phyloP scores from a whole-genome alignment of 768 basidiomycete species.

The Crepidotus variabilis region DNA sequence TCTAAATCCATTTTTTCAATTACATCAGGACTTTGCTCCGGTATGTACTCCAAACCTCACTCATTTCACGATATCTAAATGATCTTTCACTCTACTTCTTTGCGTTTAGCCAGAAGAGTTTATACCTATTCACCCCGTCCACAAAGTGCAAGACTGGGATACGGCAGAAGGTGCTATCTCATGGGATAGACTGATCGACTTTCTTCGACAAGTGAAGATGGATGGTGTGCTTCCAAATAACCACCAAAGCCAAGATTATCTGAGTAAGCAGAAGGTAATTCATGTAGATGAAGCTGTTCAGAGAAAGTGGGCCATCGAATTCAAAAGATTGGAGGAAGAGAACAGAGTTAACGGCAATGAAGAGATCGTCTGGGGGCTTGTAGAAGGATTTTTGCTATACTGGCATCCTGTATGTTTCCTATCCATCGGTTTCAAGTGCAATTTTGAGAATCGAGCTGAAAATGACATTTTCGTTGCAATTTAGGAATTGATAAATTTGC shows the following conservation, averaged over 20 bases:
- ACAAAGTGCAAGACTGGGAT: constrained; percentile 94
- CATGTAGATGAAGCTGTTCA: constrained; percentile 44
- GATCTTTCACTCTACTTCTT: background rate
- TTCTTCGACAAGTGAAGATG: constrained; percentile 59
- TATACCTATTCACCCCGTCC: constrained; percentile 72
- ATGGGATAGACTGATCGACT: constrained; percentile 71
- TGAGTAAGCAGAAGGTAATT: constrained; percentile 83
- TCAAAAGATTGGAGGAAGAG: constrained; percentile 44
- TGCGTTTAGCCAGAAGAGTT: constrained; percentile 60
- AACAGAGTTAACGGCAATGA: constrained; percentile 28
- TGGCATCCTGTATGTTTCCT: constrained; percentile 68
- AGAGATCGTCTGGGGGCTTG: constrained; percentile 71
- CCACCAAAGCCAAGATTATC: constrained; percentile 84
- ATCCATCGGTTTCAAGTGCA: constrained; percentile 2
- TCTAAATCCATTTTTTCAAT: constrained; percentile 4
- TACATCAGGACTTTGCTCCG: constrained; percentile 80
- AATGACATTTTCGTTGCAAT: background rate
- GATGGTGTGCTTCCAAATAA: constrained; percentile 68
- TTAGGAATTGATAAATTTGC: constrained; percentile 64
- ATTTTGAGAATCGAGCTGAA: background rate
- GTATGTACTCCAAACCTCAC: constrained; percentile 37
- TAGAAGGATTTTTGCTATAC: constrained; percentile 93
- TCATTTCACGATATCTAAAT: background rate
- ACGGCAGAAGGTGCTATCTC: constrained; percentile 79
- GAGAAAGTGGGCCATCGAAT: constrained; percentile 48